These are phyloP conservation scores for Neocatenulostroma microsporum DNA, from an alignment of 2,329 filamentous ascomycete species.

Conservation along the genomic window DNA sequence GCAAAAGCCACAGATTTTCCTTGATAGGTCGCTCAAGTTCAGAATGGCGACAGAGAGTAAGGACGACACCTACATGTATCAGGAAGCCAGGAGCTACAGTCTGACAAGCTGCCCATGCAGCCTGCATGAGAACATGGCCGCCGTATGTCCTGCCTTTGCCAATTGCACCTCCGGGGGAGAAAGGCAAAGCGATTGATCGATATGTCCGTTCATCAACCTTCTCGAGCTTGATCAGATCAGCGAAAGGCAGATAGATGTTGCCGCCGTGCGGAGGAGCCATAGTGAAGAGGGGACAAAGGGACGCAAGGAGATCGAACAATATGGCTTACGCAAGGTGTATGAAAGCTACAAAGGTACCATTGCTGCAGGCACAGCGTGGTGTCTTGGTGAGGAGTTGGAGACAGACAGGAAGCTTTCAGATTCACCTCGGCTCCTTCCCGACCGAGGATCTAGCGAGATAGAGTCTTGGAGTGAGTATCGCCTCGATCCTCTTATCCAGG, in stretches of 20 bases:
- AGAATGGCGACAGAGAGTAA: background rate
- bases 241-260: slow-evolving; percentile 32
- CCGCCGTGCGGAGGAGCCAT: slow-evolving; percentile 14
- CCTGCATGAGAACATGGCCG: slow-evolving; percentile 51
- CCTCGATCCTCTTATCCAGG: too few species aligned
- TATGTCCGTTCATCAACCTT: slow-evolving; percentile 35
- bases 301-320: too few species aligned
- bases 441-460: too few species aligned
- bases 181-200: slow-evolving; percentile 35
- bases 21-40: background rate
- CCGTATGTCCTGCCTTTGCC: slow-evolving; percentile 39
- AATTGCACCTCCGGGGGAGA: slow-evolving; percentile 33
- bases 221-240: slow-evolving; percentile 35
- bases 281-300: too few species aligned
- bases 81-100: slow-evolving; percentile 45
- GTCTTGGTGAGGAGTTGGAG: too few species aligned
- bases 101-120: slow-evolving; percentile 49
- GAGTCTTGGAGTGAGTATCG: too few species aligned
- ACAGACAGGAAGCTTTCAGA: too few species aligned
- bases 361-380: too few species aligned
- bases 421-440: too few species aligned
- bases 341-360: too few species aligned
- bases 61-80: slow-evolving; percentile 40
- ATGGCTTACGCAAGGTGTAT: too few species aligned
- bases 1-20: too few species aligned